phyloP scores from a whole-genome alignment of 1,284 basidiomycete species.

The Ustilago nuda region DNA sequence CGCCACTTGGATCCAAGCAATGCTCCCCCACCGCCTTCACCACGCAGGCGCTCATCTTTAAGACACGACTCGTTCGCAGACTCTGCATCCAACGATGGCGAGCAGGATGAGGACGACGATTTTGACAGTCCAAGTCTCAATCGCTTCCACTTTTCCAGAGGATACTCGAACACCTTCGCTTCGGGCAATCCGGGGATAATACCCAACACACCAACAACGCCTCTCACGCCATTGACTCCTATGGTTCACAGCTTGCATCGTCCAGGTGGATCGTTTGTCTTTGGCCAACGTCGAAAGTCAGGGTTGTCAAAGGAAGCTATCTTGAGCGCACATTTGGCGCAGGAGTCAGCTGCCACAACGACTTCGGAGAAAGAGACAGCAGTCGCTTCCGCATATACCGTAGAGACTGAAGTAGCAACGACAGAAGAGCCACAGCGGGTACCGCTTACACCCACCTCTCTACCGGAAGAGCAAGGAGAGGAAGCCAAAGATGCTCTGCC shows the following conservation, averaged over 20 bases:
- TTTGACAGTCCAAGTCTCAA: constrained; percentile 12
- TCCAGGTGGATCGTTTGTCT: neutral
- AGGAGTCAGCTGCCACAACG: neutral
- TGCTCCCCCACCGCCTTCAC: neutral
- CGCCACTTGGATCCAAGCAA: constrained; percentile 10
- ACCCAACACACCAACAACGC: constrained; percentile 12
- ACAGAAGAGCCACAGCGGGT: neutral
- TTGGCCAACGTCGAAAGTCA: constrained; percentile 9
- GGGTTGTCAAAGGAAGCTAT: neutral
- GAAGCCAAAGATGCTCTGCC: neutral
- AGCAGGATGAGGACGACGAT: constrained; percentile 13
- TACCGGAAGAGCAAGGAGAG: neutral
- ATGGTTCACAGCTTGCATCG: constrained; percentile 2
- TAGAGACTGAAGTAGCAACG: neutral
- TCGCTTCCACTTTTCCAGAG: constrained; percentile 7
- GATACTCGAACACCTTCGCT: neutral
- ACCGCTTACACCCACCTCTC: neutral
- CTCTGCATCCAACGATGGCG: constrained; percentile 2
- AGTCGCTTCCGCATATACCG: neutral
- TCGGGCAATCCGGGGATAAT: constrained; percentile 3
- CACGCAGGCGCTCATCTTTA: constrained; percentile 1
- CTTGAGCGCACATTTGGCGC: neutral
- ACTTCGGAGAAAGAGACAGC: neutral
- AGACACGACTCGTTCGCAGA: constrained; percentile 3
- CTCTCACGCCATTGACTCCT: constrained; percentile 15